phyloP scores from a whole-genome alignment of 2,329 filamentous ascomycete species.

The Akanthomyces uredinophilus region DNA sequence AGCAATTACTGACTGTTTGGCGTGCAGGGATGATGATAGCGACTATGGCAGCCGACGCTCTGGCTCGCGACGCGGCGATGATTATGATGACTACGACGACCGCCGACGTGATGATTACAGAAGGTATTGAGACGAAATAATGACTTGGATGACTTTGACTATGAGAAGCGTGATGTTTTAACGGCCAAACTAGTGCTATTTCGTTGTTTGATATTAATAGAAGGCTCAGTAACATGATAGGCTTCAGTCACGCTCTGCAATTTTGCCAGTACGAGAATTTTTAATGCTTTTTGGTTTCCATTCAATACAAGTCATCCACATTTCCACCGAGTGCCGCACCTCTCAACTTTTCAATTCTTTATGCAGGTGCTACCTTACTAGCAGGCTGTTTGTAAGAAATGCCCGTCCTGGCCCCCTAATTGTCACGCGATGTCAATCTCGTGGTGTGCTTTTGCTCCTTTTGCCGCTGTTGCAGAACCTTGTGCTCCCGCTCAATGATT shows the following conservation, averaged over 20 bases:
- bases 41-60: not conserved
- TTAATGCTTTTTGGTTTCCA: not conserved
- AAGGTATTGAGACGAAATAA: constrained; percentile 13
- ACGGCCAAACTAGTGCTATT: not conserved
- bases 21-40: constrained; percentile 1
- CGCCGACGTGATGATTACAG: constrained; percentile 10
- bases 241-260: not conserved
- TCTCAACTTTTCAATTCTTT: not conserved
- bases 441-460: constrained; percentile 15
- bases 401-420: not conserved
- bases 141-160: constrained; percentile 16
- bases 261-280: not conserved
- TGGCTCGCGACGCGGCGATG: constrained; percentile 5
- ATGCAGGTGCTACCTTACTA: not conserved
- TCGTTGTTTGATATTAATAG: not conserved
- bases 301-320: not conserved
- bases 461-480: constrained; percentile 22
- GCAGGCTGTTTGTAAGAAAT: not conserved
- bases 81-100: constrained; percentile 17
- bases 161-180: not conserved
- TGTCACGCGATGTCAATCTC: not conserved
- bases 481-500: constrained; percentile 43
- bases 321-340: too few species aligned
- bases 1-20: not conserved
- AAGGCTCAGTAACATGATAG: not conserved